Evolutionary conservation across 768 basidiomycete genomes (phyloP).

Genomic region (Kwoniella dejecticola): DNA sequence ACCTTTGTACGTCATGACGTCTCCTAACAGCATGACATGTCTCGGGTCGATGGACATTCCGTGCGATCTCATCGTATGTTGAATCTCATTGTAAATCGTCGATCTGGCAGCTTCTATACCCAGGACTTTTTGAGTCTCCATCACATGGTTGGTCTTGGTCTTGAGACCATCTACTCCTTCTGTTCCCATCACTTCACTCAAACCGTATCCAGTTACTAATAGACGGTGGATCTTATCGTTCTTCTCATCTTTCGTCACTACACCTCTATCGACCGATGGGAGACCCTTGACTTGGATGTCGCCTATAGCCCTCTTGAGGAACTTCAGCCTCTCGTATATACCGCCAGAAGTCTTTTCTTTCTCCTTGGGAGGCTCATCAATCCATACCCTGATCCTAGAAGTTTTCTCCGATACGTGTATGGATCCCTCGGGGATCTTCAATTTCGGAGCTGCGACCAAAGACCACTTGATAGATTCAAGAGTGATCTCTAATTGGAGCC

Average conservation of each 20-base stretch:
- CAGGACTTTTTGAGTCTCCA: slow-evolving; percentile 91
- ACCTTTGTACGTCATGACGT: slow-evolving; percentile 99
- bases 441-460: slow-evolving; percentile 78
- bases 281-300: slow-evolving; percentile 95
- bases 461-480: slow-evolving; percentile 92
- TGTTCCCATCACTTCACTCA: slow-evolving; percentile 95
- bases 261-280: slow-evolving; percentile 80
- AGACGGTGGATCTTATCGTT: slow-evolving; percentile 87
- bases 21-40: slow-evolving; percentile 96
- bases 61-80: slow-evolving; percentile 94
- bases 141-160: slow-evolving; percentile 95
- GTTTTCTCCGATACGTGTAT: slow-evolving; percentile 53
- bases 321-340: slow-evolving; percentile 64
- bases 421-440: slow-evolving; percentile 83
- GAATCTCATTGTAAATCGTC: slow-evolving; percentile 95
- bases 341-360: slow-evolving; percentile 49
- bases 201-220: slow-evolving; percentile 93
- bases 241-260: slow-evolving; percentile 94
- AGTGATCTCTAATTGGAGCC: slow-evolving; percentile 88
- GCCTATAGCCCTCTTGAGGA: slow-evolving; percentile 78
- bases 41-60: slow-evolving; percentile 98
- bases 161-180: slow-evolving; percentile 94
- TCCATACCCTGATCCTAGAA: slow-evolving; percentile 57
- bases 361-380: slow-evolving; percentile 46
- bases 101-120: slow-evolving; percentile 94